Base-by-base conservation (phyloP, 345 rosid genomes). In the Mercurialis annua region DNA sequence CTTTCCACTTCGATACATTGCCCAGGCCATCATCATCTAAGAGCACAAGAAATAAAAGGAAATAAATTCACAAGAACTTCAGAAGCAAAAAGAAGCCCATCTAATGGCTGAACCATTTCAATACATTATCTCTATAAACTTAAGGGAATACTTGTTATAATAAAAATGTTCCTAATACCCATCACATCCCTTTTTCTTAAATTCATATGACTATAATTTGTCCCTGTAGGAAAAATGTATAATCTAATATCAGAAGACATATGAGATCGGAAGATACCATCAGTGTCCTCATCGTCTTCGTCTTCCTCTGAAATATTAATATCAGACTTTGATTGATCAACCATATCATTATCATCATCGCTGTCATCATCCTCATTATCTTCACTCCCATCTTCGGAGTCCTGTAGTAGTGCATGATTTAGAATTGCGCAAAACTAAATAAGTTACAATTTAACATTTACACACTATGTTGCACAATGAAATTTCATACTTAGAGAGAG, bases 1-100 rank as follows among this genome's bases (percentile, higher is more conserved):
- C 85, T 82, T 82, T 94, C 96, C 97, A 90, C 68, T 87, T 85
- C 53, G 99, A 87, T 76, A 73, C 68, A 68, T 89, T 94, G 57
- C 97, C 96, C 80, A 77, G 71, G 67, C 67, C 81, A 67, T 71
- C 81, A 67, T 71, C 85, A 64, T 81, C 87, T 79, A 65, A 40
- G 56, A 75, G 15, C 65, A 36, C 59, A 78, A 56, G 12, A 12
- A 53, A 65, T 18, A 53, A 26, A 65, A 36, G 38, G 26, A 56
- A 34, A 56, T 40, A 71, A 76, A 65, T 65, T 20, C 57, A 73
- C 31, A 5, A 52, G 67, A 18, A 30, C 15, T 23, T 33, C 36
- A 43, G 20, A 11, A 42, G 67, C 21, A 67, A 43, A 33, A 51
- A 18, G 7, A 1, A n/a, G 24, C 53, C 2, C 30, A 50, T 29